phyloP scores from a whole-genome alignment of 768 basidiomycete species.

The Panellus pusillus region DNA sequence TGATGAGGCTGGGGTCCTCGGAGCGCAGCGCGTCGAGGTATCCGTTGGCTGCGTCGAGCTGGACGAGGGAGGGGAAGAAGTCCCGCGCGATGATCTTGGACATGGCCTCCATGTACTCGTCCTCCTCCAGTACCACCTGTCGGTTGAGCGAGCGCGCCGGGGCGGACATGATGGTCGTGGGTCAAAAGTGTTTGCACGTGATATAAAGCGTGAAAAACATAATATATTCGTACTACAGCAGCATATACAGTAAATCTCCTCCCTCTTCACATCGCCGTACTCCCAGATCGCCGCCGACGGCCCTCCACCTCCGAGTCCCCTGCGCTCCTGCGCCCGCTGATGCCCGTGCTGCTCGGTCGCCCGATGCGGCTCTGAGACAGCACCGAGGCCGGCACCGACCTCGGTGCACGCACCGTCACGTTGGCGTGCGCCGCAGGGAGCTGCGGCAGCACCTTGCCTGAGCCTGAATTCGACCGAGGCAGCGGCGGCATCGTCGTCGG shows the following conservation, averaged over 20 bases:
- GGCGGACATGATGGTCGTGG: slow-evolving; percentile 5
- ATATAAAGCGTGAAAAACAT: slow-evolving; percentile 16
- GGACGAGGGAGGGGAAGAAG: slow-evolving; percentile 94
- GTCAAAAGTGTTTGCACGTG: background rate
- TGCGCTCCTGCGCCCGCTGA: slow-evolving; percentile 30
- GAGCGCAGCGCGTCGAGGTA: slow-evolving; percentile 80
- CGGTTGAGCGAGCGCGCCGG: slow-evolving; percentile 63
- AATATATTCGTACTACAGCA: slow-evolving; percentile 19
- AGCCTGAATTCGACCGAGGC: slow-evolving; percentile 29
- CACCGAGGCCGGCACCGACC: slow-evolving; percentile 40
- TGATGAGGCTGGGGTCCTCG: slow-evolving; percentile 76
- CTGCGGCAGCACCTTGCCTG: slow-evolving; percentile 41
- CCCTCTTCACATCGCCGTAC: slow-evolving; percentile 15
- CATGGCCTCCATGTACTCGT: slow-evolving; percentile 89
- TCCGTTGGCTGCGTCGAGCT: slow-evolving; percentile 84
- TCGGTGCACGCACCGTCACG: slow-evolving; percentile 47
- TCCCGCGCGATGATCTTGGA: slow-evolving; percentile 94
- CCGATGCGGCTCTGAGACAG: slow-evolving; percentile 39
- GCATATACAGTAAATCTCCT: slow-evolving; percentile 4
- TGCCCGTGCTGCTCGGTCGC: slow-evolving; percentile 39
- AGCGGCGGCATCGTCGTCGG: slow-evolving; percentile 36
- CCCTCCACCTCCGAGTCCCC: slow-evolving; percentile 28
- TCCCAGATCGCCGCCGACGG: slow-evolving; percentile 32
- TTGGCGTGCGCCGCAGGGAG: slow-evolving; percentile 44
- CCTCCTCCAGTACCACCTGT: slow-evolving; percentile 82